Evolutionary conservation across 306 rosid species (phyloP).

Genomic region (Spatholobus suberectus): DNA sequence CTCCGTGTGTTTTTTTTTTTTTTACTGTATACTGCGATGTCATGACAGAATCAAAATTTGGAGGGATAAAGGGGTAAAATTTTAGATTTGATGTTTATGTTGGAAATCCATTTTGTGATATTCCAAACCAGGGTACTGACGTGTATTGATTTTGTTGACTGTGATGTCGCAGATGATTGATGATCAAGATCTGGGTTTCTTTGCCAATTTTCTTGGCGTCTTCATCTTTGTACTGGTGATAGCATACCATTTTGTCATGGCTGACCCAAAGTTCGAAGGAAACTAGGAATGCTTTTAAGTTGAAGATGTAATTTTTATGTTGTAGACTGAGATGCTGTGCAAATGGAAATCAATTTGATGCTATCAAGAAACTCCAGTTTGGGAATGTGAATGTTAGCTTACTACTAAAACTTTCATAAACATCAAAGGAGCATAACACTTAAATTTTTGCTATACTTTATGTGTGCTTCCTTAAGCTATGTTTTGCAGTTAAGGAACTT

Average conservation of each 20-base stretch:
- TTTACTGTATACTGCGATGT: neutral
- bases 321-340: slow-evolving; percentile 46
- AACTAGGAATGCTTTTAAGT: slow-evolving; percentile 50
- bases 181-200: slow-evolving; percentile 88
- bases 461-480: slow-evolving; percentile 24
- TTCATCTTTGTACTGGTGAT: slow-evolving; percentile 85
- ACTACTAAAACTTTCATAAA: slow-evolving; percentile 29
- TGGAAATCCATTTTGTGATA: slow-evolving; percentile 25
- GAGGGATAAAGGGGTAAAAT: neutral
- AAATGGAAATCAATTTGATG: slow-evolving; percentile 41
- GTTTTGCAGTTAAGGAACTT: slow-evolving; percentile 10
- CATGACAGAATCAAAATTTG: neutral
- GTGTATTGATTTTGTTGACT: slow-evolving; percentile 15
- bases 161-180: slow-evolving; percentile 72
- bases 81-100: slow-evolving; percentile 19
- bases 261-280: slow-evolving; percentile 86
- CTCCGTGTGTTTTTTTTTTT: slow-evolving; percentile 32
- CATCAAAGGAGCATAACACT: neutral
- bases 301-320: slow-evolving; percentile 36
- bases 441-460: slow-evolving; percentile 21
- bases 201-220: slow-evolving; percentile 92
- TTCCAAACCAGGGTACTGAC: slow-evolving; percentile 15
- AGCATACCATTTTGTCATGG: slow-evolving; percentile 87
- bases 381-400: slow-evolving; percentile 37
- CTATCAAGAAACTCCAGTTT: slow-evolving; percentile 33